Base-by-base conservation (phyloP, 495 filamentous ascomycete genomes). In the Penicillium pulvis region DNA sequence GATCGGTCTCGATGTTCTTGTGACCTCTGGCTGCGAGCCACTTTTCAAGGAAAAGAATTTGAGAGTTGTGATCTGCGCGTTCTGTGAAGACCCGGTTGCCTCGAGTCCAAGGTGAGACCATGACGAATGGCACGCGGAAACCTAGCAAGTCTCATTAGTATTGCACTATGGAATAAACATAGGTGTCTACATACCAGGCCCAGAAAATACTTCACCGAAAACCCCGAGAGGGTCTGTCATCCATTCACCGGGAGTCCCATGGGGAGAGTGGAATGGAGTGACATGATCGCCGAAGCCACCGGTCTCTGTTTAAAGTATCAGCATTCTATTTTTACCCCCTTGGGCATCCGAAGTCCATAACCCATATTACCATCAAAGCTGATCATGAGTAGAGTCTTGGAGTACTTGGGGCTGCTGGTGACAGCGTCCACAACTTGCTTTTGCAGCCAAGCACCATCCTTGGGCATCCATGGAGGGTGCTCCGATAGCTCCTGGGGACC, bases 251-350 rank as follows among this genome's bases (percentile, higher is more conserved):
- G 75, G 55, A 2, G 82, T 85, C 43, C 71, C 75, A 28, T 71
- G 42, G n/a, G 80, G 79, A 2, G 79, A 81, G 54, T 82, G 81
- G 60, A 79, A 85, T 0, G 82, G 82, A 26, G 66, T 67, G 17
- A 85, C 82, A 55, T 83, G 81, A 50, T 85, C 82, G 30, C 80
- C 80, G 55, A 70, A 85, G 17, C 82, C 82, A 55, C 82, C 82
- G 12, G 81, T 77, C 62, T 85, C 81, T 28, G 28, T 4, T 4
- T 28, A 2, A 0, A 7, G 6, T 28, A 4, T 28, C 28, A 28
- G 28, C 6, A 28, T 28, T 28, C 28, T 28, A 28, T 28, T 28
- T 28, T 28, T n/a, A n/a, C n/a, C 28, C 6, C 28, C 28, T 28
- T 28, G 6, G 28, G 28, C 28, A 28, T 28, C 28, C 28, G 28